These are phyloP conservation scores for Rosa multiflora DNA, from an alignment of 306 rosid genomes.

Conservation along the genomic window DNA sequence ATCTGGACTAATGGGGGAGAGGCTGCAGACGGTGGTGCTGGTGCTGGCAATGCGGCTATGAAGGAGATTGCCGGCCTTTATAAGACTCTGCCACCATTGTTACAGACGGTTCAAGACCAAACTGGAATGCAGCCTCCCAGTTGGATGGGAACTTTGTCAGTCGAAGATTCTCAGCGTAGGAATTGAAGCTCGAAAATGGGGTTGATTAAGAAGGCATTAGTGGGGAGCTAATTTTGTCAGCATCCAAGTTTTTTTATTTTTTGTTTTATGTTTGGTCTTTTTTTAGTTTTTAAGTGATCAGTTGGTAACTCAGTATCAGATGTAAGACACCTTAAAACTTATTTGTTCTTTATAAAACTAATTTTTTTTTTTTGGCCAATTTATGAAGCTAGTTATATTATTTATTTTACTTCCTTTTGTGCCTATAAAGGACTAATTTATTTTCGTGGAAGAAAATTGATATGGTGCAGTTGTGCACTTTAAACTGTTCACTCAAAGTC, in stretches of 20 bases:
- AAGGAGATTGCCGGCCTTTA: conserved; percentile 33
- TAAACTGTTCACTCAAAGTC: neutral
- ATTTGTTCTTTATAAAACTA: neutral
- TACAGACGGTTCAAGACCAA: conserved; percentile 38
- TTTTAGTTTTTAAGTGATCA: neutral
- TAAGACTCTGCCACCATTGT: conserved; percentile 38
- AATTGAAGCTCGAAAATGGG: neutral
- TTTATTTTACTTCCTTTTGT: neutral
- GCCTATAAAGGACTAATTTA: neutral
- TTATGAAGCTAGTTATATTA: too few species aligned
- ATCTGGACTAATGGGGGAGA: conserved; percentile 24
- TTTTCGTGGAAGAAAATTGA: neutral
- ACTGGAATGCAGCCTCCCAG: conserved; percentile 40
- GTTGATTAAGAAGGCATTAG: neutral
- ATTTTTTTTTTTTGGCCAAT: neutral
- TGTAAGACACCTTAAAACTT: neutral
- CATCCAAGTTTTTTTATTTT: neutral
- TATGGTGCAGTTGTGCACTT: neutral
- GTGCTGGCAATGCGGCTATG: conserved; percentile 17
- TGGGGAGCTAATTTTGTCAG: neutral
- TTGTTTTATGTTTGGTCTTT: neutral
- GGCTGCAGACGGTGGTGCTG: neutral
- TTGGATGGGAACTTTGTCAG: conserved; percentile 39
- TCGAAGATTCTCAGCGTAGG: neutral
- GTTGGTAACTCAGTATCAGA: neutral